A percentile compares a stretch with the other conserved stretches of the same genome.
Conservation (phyloP, 2,329 filamentous ascomycete genomes). For the Aspergillus jensenii region DNA sequence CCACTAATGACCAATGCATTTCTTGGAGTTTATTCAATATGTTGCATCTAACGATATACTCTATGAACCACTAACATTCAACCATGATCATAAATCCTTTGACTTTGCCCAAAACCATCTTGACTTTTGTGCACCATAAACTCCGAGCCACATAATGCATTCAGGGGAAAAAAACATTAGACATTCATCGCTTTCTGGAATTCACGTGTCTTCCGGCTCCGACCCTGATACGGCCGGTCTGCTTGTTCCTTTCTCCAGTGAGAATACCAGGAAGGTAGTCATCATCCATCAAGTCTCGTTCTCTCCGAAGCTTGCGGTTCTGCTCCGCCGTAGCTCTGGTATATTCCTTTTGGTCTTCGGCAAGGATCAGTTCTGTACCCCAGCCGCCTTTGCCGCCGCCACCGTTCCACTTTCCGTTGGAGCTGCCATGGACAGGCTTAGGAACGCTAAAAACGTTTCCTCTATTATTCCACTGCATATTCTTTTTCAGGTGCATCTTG, state of each 20-base stretch:
- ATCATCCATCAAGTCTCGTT: conserved; percentile 88
- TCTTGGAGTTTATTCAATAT: conserved; percentile 7
- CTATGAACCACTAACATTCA: not conserved
- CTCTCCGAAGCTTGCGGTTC: conserved; percentile 58
- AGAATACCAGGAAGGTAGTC: conserved; percentile 86
- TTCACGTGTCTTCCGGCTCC: conserved; percentile 88
- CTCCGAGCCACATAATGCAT: conserved; percentile 19
- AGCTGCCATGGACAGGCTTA: conserved; percentile 77
- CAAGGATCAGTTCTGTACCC: conserved; percentile 78
- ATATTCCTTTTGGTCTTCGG: conserved; percentile 97
- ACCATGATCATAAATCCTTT: conserved; percentile 15
- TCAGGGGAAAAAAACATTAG: conserved; percentile 8
- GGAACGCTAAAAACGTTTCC: conserved; percentile 92
- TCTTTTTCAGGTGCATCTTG: conserved; percentile 82
- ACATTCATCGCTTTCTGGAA: conserved; percentile 57
- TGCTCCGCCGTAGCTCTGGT: conserved; percentile 62
- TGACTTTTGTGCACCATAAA: conserved; percentile 25
- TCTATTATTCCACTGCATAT: conserved; percentile 93
- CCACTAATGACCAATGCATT: not conserved
- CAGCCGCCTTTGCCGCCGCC: conserved; percentile 82
- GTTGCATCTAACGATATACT: conserved; percentile 15
- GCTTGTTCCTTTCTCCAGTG: conserved; percentile 70
- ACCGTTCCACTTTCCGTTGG: conserved; percentile 70
- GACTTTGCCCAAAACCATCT: conserved; percentile 8
- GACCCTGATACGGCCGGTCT: conserved; percentile 69